Percentiles rank a stretch among this genome's conserved stretches.
These are phyloP conservation scores for Gnomoniopsis smithogilvyi DNA, from an alignment of 2,329 filamentous ascomycete species.

Conservation along the genomic window DNA sequence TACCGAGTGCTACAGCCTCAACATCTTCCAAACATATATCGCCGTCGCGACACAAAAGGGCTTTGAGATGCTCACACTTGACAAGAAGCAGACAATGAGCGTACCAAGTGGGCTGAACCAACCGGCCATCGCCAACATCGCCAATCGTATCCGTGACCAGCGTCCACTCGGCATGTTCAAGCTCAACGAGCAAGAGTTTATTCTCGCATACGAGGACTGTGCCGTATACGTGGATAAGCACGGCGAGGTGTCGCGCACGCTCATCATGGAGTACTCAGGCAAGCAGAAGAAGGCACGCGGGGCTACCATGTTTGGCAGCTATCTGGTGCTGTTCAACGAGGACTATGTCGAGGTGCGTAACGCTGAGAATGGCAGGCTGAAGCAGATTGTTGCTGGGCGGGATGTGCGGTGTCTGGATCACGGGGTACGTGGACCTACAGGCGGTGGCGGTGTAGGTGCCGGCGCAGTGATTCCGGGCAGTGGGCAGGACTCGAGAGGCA, in stretches of 20 bases:
- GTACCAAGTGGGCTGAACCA: constrained; percentile 78
- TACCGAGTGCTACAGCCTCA: constrained; percentile 89
- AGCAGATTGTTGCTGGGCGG: constrained; percentile 89
- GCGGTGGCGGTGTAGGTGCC: constrained; percentile 30
- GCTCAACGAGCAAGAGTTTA: constrained; percentile 85
- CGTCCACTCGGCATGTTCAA: constrained; percentile 94
- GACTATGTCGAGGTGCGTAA: constrained; percentile 98
- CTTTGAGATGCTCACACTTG: constrained; percentile 92
- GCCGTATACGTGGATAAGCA: constrained; percentile 98
- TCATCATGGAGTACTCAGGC: constrained; percentile 99
- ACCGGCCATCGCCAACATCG: constrained; percentile 79
- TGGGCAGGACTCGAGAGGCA: constrained; percentile 57
- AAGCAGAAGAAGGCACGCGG: constrained; percentile 73
- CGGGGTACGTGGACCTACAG: constrained; percentile 63
- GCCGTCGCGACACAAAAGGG: constrained; percentile 89
- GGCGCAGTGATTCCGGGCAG: constrained; percentile 4
- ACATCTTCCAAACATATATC: constrained; percentile 92
- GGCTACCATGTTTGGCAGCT: constrained; percentile 87
- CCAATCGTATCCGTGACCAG: constrained; percentile 76
- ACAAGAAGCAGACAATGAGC: constrained; percentile 94
- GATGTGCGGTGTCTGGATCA: constrained; percentile 91
- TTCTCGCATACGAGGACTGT: constrained; percentile 92
- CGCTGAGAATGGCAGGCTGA: constrained; percentile 87
- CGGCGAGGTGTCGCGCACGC: constrained; percentile 86
- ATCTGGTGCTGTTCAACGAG: constrained; percentile 88